Evolutionary conservation across 306 rosid species (phyloP), one percentile per base, ranked within the genome.

Genomic region (Astragalus membranaceus): DNA sequence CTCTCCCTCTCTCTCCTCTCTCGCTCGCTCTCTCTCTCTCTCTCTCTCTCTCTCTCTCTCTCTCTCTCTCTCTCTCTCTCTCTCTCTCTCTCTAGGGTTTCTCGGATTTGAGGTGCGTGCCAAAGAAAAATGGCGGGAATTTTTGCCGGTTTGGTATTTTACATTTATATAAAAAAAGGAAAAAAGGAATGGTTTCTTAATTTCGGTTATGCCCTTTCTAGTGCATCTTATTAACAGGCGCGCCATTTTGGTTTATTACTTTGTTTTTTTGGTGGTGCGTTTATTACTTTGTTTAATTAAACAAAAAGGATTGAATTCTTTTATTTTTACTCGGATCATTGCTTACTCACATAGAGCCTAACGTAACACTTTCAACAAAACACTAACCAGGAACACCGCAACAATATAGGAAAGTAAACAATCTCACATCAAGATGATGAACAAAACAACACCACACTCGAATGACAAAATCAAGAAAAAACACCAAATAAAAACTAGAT

Each of bases 81-180:
- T 44, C 54, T 15, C 54, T 33, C 73, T 66, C 64, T 64, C 29
- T 73, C 83, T 85, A 85, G 92, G 92, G 92, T 87, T 89, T 75
- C 32, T 76, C 72, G 15, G 70, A 35, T 63, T 58, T 52, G 56
- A 61, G 78, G 61, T 29, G 73, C 78, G 61, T 29, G 73, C 78
- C 46, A 44, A 17, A 72, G 57, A 42, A 78, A 79, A 73, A 69
- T 86, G 95, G 96, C 93, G 89, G 92, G 95, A 89, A 74, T 10
- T 33, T 60, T 79, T 61, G 54, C 29, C 39, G 59, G 51, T 23
- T 53, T 56, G 65, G 16, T n/a, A 72, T 4, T 72, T 56, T 62
- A 32, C 11, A 23, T 55, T n/a, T n/a, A n/a, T 26, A 26, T 0
- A 30, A 6, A 35, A 41, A 2, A 10, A n/a, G 10, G 8, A n/a